Evolutionary conservation across 2,329 filamentous ascomycete species (phyloP), one percentile per base, ranked within the genome.

Genomic region (Elsinoe fawcettii): DNA sequence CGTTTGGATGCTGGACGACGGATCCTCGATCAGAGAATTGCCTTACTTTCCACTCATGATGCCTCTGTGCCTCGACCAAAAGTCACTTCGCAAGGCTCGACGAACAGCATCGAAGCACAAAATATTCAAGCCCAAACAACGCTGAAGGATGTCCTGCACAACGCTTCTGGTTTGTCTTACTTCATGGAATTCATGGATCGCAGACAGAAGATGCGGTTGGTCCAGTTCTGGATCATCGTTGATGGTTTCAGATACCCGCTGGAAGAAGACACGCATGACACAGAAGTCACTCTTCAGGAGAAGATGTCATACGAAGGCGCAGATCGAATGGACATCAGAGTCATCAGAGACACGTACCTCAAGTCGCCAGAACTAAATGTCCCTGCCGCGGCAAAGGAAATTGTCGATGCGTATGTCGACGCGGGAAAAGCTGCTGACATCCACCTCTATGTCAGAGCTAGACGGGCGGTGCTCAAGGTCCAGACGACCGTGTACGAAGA

Each of bases 141-240:
- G 0, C 76, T 97, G 1, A 82, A 85, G 11, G 90, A 97, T 62
- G 79, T 99, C n/a, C 78, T 99, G 58, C 87, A 91, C 63, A 90
- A 95, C 70, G 83, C 93, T 2, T 87, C 92, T 1, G 92, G 90
- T 0, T 77, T 99, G 7, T 97, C 93, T 2, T 99, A 96, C 69
- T 97, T 99, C 74, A 99, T 99, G 93, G 93, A 99, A 69, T 97
- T 90, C 67, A 99, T 99, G 93, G 93, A 99, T 69, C 85, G 93
- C 41, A 87, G 91, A 68, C 80, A 81, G 14, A 77, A 92, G 23
- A 92, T 97, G 86, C 81, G 87, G 12, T 75, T 96, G 47, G 91
- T 99, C 5, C 93, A 99, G 66, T 99, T 97, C 71, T 99, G 92
- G 90, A 85, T 99, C 39, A 93, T 97, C 2, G 93, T 97, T 5